Evolutionary conservation across 768 basidiomycete species (phyloP).

Genomic region (Suillus subaureus): DNA sequence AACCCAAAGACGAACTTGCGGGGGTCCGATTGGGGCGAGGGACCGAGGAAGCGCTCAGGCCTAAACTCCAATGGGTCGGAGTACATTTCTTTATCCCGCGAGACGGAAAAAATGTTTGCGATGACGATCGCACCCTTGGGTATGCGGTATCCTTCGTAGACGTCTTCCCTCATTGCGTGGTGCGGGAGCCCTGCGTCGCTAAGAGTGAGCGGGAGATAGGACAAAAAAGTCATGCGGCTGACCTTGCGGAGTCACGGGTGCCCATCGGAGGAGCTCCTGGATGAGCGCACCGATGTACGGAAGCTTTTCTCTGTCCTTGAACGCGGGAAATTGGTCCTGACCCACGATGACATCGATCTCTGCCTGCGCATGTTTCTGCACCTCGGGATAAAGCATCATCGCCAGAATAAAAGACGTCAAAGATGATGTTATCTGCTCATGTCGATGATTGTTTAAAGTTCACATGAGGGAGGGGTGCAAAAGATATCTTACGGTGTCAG

Average conservation of each 20-base stretch:
- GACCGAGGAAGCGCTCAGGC: background rate
- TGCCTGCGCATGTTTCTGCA: conserved; percentile 27
- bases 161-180: background rate
- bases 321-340: conserved; percentile 22
- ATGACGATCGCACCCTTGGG: background rate
- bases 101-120: background rate
- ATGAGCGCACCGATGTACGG: conserved; percentile 11
- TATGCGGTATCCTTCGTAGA: background rate
- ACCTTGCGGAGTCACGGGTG: conserved; percentile 13
- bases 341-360: conserved; percentile 32
- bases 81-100: background rate
- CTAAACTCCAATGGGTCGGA: background rate
- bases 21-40: background rate
- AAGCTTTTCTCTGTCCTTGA: conserved; percentile 22
- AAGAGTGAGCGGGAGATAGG: background rate
- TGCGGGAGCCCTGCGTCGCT: background rate
- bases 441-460: background rate
- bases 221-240: background rate
- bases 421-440: background rate
- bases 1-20: background rate
- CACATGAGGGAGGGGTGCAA: background rate
- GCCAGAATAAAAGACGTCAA: conserved; percentile 21
- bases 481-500: background rate
- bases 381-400: conserved; percentile 29
- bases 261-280: conserved; percentile 28